These are phyloP conservation scores for Komagataea norvegica DNA, from an alignment of 1,139 yeast genomes.

Conservation along the genomic window DNA sequence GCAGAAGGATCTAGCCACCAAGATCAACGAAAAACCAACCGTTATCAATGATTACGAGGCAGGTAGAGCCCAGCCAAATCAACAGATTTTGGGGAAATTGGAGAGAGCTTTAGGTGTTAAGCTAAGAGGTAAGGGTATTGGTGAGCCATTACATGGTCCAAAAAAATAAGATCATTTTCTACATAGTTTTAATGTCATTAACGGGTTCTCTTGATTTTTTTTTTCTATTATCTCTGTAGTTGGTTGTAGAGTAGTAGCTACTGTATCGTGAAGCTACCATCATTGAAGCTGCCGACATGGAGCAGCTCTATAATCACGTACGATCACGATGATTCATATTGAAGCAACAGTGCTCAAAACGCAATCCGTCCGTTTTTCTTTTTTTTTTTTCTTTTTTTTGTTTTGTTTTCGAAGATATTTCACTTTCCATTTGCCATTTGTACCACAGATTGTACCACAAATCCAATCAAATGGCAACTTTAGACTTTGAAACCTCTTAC, in stretches of 20 bases:
- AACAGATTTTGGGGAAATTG: slow-evolving; percentile 85
- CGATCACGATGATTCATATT: too few species aligned
- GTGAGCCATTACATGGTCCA: slow-evolving; percentile 64
- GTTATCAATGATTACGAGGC: slow-evolving; percentile 95
- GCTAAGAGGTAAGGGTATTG: slow-evolving; percentile 93
- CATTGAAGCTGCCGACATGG: too few species aligned
- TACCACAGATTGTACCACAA: too few species aligned
- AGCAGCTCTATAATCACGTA: too few species aligned
- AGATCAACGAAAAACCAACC: slow-evolving; percentile 91
- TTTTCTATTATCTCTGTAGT: slow-evolving; percentile 2
- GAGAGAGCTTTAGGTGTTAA: slow-evolving; percentile 94
- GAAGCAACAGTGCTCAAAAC: too few species aligned
- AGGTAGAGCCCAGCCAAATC: slow-evolving; percentile 95
- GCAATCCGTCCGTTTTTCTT: too few species aligned
- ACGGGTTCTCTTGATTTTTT: slow-evolving; percentile 8
- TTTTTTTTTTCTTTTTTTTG: too few species aligned
- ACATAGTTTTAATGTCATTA: slow-evolving; percentile 2
- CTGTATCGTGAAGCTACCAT: too few species aligned
- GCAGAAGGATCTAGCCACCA: slow-evolving; percentile 94
- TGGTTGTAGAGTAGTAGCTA: too few species aligned
- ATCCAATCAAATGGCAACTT: slow-evolving; percentile 33
- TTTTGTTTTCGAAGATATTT: background rate
- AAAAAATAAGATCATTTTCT: slow-evolving; percentile 27
- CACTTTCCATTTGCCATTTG: background rate
- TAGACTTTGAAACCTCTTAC: slow-evolving; percentile 31